Percentiles rank a stretch among this genome's conserved stretches.
Evolutionary conservation across 2,329 filamentous ascomycete genomes (phyloP).

Genomic region (Tolypocladium guangdongense): DNA sequence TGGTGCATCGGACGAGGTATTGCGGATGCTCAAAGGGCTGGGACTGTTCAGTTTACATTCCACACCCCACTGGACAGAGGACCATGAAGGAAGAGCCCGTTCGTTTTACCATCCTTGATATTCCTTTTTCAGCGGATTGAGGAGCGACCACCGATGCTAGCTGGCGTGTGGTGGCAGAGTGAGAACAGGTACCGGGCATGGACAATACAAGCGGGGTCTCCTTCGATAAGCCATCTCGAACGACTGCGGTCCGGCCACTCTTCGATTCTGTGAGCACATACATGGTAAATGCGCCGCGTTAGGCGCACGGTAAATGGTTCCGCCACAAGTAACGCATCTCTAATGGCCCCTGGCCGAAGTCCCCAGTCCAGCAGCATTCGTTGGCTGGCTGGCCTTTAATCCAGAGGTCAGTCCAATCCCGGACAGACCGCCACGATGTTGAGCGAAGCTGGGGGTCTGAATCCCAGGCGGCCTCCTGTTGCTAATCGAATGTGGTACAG

Average conservation of each 20-base stretch:
- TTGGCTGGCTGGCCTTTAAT: conserved; percentile 17
- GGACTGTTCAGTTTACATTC: not conserved
- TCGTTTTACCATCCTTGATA: not conserved
- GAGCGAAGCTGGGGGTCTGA: conserved; percentile 9
- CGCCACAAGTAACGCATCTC: not conserved
- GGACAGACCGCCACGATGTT: conserved; percentile 9
- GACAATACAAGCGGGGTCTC: not conserved
- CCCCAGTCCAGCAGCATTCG: conserved; percentile 8
- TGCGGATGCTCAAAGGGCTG: not conserved
- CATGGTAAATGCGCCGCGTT: not conserved
- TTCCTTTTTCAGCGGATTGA: too few species aligned
- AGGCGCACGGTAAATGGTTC: not conserved
- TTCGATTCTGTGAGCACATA: not conserved
- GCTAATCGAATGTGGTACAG: conserved; percentile 3
- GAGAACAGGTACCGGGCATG: not conserved
- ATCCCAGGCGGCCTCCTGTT: conserved; percentile 2
- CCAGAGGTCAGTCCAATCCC: conserved; percentile 20
- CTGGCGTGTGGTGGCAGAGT: not conserved
- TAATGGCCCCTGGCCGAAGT: conserved; percentile 6
- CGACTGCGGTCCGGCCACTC: not conserved
- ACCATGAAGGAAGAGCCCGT: not conserved
- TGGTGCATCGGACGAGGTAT: not conserved
- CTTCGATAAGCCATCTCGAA: not conserved
- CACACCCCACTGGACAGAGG: not conserved
- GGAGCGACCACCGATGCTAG: not conserved